Evolutionary conservation across 2,329 filamentous ascomycete species (phyloP).

Genomic region (Aspergillus fumigatus): DNA sequence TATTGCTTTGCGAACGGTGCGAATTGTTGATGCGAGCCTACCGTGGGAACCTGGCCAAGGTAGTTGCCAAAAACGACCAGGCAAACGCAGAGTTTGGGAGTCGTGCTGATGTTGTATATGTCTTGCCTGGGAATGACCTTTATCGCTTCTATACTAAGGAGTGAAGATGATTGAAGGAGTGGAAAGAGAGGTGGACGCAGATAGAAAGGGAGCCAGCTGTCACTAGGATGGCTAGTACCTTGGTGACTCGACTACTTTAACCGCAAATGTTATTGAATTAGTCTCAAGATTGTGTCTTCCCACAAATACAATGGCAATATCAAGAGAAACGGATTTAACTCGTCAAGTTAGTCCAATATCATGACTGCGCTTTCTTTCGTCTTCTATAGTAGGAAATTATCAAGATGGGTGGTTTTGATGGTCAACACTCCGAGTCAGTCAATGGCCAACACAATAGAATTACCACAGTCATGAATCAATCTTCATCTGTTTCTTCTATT

Average conservation of each 20-base stretch:
- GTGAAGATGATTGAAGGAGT: neutral
- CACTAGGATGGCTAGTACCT: neutral
- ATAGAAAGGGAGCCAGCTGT: neutral
- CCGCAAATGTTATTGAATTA: neutral
- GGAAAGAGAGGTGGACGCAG: neutral
- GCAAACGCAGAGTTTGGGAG: conserved; percentile 11
- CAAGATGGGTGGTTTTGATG: neutral
- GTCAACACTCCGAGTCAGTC: neutral
- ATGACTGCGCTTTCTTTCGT: neutral
- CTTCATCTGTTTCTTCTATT: neutral
- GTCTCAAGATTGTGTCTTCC: neutral
- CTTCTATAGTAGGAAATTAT: neutral
- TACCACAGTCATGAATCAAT: neutral
- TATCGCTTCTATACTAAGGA: conserved; percentile 10
- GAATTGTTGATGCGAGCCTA: conserved; percentile 12
- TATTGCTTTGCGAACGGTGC: conserved; percentile 28
- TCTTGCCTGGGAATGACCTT: conserved; percentile 17
- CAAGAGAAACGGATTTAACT: neutral
- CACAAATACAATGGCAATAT: neutral
- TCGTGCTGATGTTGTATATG: conserved; percentile 25
- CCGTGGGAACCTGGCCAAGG: conserved; percentile 16
- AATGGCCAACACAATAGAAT: neutral
- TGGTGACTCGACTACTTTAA: neutral
- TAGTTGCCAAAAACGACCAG: conserved; percentile 13
- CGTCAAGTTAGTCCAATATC: neutral